phyloP scores from a whole-genome alignment of 2,329 filamentous ascomycete species.

The Thelonectria olida region DNA sequence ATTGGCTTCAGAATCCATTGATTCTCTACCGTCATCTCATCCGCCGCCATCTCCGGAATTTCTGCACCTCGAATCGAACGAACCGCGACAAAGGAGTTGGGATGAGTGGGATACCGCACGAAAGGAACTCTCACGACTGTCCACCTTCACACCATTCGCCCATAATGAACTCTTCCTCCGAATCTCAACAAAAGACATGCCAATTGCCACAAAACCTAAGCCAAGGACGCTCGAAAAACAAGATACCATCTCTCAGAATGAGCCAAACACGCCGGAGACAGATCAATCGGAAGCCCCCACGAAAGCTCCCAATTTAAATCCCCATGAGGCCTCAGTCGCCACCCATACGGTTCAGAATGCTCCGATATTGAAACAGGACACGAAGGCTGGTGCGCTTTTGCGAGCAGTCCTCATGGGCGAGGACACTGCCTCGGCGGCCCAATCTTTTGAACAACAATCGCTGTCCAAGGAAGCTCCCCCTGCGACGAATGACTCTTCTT shows the following conservation, averaged over 20 bases:
- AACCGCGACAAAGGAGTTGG: slow-evolving; percentile 31
- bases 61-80: slow-evolving; percentile 1
- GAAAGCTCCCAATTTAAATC: background rate
- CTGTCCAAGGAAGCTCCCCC: background rate
- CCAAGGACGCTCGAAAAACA: background rate
- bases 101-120: slow-evolving; percentile 38
- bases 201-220: slow-evolving; percentile 6
- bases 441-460: background rate
- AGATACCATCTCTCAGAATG: background rate
- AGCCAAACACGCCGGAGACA: background rate
- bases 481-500: background rate
- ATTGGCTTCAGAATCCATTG: slow-evolving; percentile 2
- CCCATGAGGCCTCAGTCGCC: background rate
- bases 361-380: background rate
- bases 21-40: slow-evolving; percentile 18
- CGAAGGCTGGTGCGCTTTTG: background rate
- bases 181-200: slow-evolving; percentile 24
- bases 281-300: background rate
- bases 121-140: slow-evolving; percentile 36
- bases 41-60: slow-evolving; percentile 8
- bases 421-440: background rate
- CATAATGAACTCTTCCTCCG: slow-evolving; percentile 28
- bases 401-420: background rate
- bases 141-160: slow-evolving; percentile 22
- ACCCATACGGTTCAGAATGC: background rate